Percentiles rank a stretch among this genome's conserved stretches.
Evolutionary conservation across 108 stramenopile species (phyloP).

Genomic region (Parietichytrium sp.): DNA sequence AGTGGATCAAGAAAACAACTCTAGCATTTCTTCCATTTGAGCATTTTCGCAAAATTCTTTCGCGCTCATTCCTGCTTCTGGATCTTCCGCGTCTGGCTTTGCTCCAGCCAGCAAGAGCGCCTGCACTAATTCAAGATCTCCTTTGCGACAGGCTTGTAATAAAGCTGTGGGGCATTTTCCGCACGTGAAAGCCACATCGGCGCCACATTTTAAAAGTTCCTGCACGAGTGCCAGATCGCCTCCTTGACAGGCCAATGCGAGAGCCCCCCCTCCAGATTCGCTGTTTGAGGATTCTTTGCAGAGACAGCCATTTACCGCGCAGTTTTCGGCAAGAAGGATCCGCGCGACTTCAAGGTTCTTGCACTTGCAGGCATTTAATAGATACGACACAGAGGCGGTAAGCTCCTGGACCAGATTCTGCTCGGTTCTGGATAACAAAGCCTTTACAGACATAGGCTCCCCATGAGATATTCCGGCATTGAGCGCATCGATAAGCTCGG

Average conservation of each 20-base stretch:
- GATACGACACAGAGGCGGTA: too few relatives aligned
- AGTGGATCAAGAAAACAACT: not conserved
- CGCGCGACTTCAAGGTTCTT: too few relatives aligned
- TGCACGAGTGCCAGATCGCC: not conserved
- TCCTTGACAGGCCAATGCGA: not conserved
- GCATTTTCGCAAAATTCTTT: not conserved
- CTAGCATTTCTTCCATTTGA: not conserved
- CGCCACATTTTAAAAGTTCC: not conserved
- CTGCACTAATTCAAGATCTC: not conserved
- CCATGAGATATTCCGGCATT: too few relatives aligned
- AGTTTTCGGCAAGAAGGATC: not conserved
- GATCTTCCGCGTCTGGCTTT: not conserved
- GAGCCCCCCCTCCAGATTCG: not conserved
- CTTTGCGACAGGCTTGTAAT: not conserved
- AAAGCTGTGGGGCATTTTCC: not conserved
- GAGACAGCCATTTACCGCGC: not conserved
- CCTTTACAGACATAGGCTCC: too few relatives aligned
- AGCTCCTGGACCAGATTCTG: too few relatives aligned
- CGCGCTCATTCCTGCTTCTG: not conserved
- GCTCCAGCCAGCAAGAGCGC: not conserved
- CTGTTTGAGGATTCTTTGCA: too few relatives aligned
- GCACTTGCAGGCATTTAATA: too few relatives aligned
- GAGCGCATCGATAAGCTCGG: too few relatives aligned
- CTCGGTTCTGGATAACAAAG: too few relatives aligned
- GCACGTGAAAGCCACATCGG: not conserved